Evolutionary conservation across 73 alveolate species (phyloP).

Genomic region (Durusdinium trenchii): DNA sequence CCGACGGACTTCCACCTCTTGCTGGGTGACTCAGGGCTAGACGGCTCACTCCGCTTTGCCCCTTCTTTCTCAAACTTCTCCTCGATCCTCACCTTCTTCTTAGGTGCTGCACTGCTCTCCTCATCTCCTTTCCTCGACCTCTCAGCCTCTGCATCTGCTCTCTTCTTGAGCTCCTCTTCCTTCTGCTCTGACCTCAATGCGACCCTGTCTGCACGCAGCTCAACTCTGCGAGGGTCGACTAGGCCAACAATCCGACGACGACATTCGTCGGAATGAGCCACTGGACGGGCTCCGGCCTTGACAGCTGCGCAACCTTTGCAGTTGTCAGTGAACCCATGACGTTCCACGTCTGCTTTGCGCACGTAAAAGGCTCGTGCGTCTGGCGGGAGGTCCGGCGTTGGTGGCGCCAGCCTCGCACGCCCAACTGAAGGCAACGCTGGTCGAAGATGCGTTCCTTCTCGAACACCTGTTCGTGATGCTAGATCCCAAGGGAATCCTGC

Average conservation of each 20-base stretch:
- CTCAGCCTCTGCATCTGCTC: neutral
- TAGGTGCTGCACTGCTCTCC: neutral
- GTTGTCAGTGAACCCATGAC: neutral
- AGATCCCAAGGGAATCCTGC: constrained; percentile 43
- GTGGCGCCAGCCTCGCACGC: neutral
- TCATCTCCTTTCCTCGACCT: neutral
- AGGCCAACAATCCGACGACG: too few relatives aligned
- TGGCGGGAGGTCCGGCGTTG: too few relatives aligned
- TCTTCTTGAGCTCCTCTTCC: neutral
- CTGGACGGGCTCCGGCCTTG: too few relatives aligned
- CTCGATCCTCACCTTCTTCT: neutral
- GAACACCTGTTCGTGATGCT: too few relatives aligned
- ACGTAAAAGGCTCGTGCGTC: too few relatives aligned
- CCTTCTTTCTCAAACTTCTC: neutral
- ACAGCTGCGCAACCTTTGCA: neutral
- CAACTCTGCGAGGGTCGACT: too few relatives aligned
- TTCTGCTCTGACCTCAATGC: neutral
- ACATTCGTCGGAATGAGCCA: too few relatives aligned
- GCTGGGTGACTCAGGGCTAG: neutral
- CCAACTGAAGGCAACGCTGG: neutral
- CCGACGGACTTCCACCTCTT: neutral
- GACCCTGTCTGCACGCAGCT: neutral
- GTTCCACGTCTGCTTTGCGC: neutral
- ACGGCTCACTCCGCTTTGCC: neutral
- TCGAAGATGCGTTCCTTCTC: neutral